Evolutionary conservation across 257 asterid species (phyloP), one percentile per base, ranked within the genome.

Genomic region (Ocimum tenuiflorum): DNA sequence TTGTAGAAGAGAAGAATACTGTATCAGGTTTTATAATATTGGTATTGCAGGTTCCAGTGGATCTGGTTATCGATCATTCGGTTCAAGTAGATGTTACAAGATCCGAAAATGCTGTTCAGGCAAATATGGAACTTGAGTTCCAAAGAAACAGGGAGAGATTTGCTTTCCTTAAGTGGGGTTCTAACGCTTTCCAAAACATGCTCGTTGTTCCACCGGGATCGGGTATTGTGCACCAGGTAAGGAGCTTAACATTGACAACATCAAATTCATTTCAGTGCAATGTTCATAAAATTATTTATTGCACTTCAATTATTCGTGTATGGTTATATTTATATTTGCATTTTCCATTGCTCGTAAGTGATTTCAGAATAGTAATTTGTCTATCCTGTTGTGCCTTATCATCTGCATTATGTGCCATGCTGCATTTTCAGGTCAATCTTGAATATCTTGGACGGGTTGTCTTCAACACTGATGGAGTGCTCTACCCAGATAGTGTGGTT

Each of bases 151-250:
- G 88, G 80, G 98, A 89, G 81, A 87, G 97, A 70, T 92, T 92
- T 80, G 96, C 94, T 75, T 92, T 92, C 76, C 96, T 92, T 35
- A 92, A 89, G 79, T 92, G 98, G 98, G 98, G 98, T 54, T 92
- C 98, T 65, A 81, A 79, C 65, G 97, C 97, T 78, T 92, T 92
- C 75, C 90, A 79, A 10, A 92, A 92, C 71, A 92, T 91, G 96
- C 98, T 91, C 71, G 98, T 89, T 38, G 98, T 92, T 67, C 98
- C 98, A 6, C 98, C 98, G 7, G 98, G 97, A 8, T 92, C 98
- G 72, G 98, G 98, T 75, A 89, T 91, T 23, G 98, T 91, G 39
- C 96, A 89, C 81, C 96, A 89, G 96, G 98, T 89, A 83, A 60
- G 62, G 42, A 61, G 14, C 61, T 27, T 69, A 53, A 75, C 57